These are phyloP conservation scores for Aegilops longissima DNA, from an alignment of 176 grass and related monocot species.

Conservation along the genomic window DNA sequence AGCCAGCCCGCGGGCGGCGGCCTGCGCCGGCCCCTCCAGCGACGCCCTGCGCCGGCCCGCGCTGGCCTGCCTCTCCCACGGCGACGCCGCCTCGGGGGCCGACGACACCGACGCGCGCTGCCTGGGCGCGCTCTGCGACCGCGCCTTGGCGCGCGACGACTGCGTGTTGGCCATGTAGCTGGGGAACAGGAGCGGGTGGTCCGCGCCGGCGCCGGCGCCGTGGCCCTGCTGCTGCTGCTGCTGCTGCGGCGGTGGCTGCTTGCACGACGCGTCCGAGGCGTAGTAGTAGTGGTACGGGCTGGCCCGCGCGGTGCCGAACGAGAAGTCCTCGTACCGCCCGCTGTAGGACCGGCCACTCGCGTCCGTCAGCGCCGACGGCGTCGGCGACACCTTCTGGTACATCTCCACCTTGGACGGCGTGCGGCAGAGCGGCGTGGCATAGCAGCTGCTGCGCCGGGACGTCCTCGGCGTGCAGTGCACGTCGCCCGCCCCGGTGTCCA, in stretches of 20 bases:
- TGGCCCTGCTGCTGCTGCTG: background rate
- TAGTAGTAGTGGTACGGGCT: constrained; percentile 35
- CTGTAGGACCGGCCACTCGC: constrained; percentile 62
- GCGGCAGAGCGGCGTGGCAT: constrained; percentile 53
- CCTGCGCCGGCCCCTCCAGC: constrained; percentile 40
- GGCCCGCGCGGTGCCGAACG: constrained; percentile 57
- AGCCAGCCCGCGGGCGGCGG: background rate
- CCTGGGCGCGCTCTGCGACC: constrained; percentile 71
- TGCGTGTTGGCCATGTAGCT: constrained; percentile 91
- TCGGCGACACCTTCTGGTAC: constrained; percentile 54
- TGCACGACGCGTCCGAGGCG: background rate
- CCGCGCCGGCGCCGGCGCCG: background rate
- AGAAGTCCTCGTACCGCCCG: constrained; percentile 69
- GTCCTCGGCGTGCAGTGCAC: constrained; percentile 29
- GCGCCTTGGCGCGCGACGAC: constrained; percentile 70
- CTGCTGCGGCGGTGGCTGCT: background rate
- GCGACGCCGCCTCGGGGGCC: background rate
- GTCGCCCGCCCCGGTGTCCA: constrained; percentile 47
- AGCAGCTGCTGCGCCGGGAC: constrained; percentile 44
- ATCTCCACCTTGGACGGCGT: constrained; percentile 50
- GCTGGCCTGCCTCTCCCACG: constrained; percentile 52
- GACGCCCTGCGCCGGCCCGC: constrained; percentile 41
- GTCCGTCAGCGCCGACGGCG: constrained; percentile 64
- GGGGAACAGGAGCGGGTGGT: constrained; percentile 52
- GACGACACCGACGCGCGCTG: constrained; percentile 60